phyloP scores from a whole-genome alignment of 192 early-diverging fungal species.

The Umbelopsis vinacea region DNA sequence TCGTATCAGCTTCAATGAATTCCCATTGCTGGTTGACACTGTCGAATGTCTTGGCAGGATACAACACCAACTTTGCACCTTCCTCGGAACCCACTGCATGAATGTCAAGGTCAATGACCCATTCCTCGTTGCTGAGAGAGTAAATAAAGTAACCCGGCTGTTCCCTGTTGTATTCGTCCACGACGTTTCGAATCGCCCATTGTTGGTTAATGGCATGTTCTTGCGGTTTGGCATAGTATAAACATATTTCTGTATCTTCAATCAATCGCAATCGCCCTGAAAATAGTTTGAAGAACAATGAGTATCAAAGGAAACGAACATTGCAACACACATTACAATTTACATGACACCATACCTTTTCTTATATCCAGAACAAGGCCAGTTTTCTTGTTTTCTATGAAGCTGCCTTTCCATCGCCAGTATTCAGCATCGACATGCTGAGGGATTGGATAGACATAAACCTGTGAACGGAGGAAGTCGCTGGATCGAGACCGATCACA shows the following conservation, averaged over 20 bases:
- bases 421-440: slow-evolving; percentile 25
- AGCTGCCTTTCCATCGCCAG: slow-evolving; percentile 38
- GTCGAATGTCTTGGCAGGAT: slow-evolving; percentile 26
- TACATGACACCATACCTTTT: slow-evolving; percentile 31
- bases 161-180: slow-evolving; percentile 2
- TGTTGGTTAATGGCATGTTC: slow-evolving; percentile 30
- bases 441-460: slow-evolving; percentile 24
- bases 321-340: background rate
- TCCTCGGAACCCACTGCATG: slow-evolving; percentile 19
- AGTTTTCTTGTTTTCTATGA: slow-evolving; percentile 35
- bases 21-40: slow-evolving; percentile 30
- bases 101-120: slow-evolving; percentile 34
- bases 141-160: slow-evolving; percentile 28
- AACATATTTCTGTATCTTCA: slow-evolving; percentile 43
- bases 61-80: slow-evolving; percentile 25
- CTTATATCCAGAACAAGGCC: slow-evolving; percentile 39
- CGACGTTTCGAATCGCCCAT: slow-evolving; percentile 24
- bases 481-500: background rate
- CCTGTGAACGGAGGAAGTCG: slow-evolving; percentile 29
- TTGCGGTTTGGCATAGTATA: slow-evolving; percentile 26
- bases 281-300: background rate
- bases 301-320: background rate
- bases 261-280: slow-evolving; percentile 42
- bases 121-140: slow-evolving; percentile 36
- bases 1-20: background rate